phyloP scores from a whole-genome alignment of 495 filamentous ascomycete genomes.

The Podospora australis region DNA sequence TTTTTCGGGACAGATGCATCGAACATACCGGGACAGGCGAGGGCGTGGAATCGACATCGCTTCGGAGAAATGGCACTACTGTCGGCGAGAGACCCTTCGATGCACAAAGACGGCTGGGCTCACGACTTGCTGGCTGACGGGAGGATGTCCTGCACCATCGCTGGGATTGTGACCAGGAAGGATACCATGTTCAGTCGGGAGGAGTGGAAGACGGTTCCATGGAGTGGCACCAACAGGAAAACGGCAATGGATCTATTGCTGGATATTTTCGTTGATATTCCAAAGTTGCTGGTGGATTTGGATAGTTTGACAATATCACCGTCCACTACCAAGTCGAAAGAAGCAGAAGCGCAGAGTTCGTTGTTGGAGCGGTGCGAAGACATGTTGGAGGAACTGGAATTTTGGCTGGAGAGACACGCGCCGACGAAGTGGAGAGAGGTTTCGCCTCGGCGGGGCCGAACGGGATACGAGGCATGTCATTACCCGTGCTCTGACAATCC shows the following conservation, averaged over 20 bases:
- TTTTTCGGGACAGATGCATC: constrained; percentile 1
- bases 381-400: background rate
- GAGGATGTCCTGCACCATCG: background rate
- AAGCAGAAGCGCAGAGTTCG: background rate
- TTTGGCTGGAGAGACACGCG: background rate
- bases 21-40: background rate
- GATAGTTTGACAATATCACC: background rate
- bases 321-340: background rate
- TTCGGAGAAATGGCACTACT: constrained; percentile 3
- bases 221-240: background rate
- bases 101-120: background rate
- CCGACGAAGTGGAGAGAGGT: background rate
- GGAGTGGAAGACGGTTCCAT: constrained; percentile 8
- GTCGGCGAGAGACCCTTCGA: background rate
- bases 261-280: constrained; percentile 8
- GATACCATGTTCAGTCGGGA: background rate
- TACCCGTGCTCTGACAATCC: background rate
- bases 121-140: constrained; percentile 1
- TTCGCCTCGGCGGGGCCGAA: background rate
- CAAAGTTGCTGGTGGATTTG: background rate
- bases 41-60: background rate
- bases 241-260: background rate
- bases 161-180: background rate
- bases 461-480: background rate
- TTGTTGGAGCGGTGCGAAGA: background rate